Conservation (phyloP, 768 basidiomycete species). For the Asterophora lycoperdoides region DNA sequence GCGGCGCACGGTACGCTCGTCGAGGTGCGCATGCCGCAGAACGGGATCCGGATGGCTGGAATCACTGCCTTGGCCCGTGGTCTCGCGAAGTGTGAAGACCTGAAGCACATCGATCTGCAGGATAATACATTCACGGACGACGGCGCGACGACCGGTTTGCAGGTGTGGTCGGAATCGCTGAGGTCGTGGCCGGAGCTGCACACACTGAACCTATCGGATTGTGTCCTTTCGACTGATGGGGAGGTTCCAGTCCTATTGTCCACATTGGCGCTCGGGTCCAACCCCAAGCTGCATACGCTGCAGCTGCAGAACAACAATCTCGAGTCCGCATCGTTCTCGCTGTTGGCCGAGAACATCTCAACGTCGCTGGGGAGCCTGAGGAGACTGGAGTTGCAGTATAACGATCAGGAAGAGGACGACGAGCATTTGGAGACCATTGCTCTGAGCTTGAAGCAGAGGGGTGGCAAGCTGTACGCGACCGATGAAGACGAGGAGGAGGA, state of each 20-base stretch:
- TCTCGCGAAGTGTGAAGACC: slow-evolving; percentile 56
- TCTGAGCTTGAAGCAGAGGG: slow-evolving; percentile 54
- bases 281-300: slow-evolving; percentile 67
- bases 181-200: slow-evolving; percentile 65
- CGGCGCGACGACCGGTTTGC: slow-evolving; percentile 45
- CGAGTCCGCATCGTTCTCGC: slow-evolving; percentile 58
- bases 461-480: slow-evolving; percentile 59
- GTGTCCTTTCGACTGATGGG: slow-evolving; percentile 79
- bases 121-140: slow-evolving; percentile 81
- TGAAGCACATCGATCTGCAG: slow-evolving; percentile 85
- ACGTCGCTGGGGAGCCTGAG: slow-evolving; percentile 55
- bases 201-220: slow-evolving; percentile 89
- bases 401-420: slow-evolving; percentile 79
- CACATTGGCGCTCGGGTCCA: slow-evolving; percentile 63
- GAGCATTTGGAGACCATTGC: slow-evolving; percentile 54
- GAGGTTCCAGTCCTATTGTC: slow-evolving; percentile 65
- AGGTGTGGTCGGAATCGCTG: slow-evolving; percentile 62
- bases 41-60: slow-evolving; percentile 93
- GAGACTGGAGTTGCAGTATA: slow-evolving; percentile 84
- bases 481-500: slow-evolving; percentile 86
- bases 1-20: slow-evolving; percentile 74
- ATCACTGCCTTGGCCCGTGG: slow-evolving; percentile 76
- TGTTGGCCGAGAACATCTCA: slow-evolving; percentile 65
- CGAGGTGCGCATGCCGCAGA: slow-evolving; percentile 95
- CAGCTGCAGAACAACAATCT: slow-evolving; percentile 93